Evolutionary conservation across 192 early-diverging fungal species (phyloP).

Genomic region (Backusella luteola): DNA sequence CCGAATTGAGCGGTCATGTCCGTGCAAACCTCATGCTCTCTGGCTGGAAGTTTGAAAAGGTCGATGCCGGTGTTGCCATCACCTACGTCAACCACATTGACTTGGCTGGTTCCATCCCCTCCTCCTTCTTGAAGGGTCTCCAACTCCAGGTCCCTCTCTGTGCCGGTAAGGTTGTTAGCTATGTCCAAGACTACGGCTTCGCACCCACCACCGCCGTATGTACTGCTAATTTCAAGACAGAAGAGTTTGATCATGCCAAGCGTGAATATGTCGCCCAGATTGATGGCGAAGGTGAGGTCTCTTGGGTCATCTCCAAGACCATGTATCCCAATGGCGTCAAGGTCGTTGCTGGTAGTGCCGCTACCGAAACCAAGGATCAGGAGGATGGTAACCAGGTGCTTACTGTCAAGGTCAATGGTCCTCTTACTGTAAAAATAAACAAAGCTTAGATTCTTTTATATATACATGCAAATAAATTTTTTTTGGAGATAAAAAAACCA

Average conservation of each 20-base stretch:
- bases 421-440: slow-evolving; percentile 28
- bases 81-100: slow-evolving; percentile 54
- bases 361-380: slow-evolving; percentile 11
- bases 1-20: slow-evolving; percentile 46
- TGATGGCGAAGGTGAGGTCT: slow-evolving; percentile 25
- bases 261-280: slow-evolving; percentile 33
- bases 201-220: slow-evolving; percentile 40
- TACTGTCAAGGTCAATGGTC: slow-evolving; percentile 21
- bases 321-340: slow-evolving; percentile 53
- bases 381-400: slow-evolving; percentile 15
- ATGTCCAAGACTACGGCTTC: slow-evolving; percentile 44
- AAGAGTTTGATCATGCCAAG: slow-evolving; percentile 40
- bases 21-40: slow-evolving; percentile 48
- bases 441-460: slow-evolving; percentile 19
- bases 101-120: slow-evolving; percentile 50
- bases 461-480: neutral
- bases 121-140: slow-evolving; percentile 44
- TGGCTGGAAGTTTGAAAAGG: slow-evolving; percentile 48
- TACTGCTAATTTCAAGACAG: slow-evolving; percentile 27
- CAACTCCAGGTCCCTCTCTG: slow-evolving; percentile 47
- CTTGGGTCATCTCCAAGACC: slow-evolving; percentile 33
- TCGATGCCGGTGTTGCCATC: slow-evolving; percentile 36
- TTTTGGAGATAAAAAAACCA: neutral
- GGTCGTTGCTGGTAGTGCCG: slow-evolving; percentile 32
- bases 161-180: slow-evolving; percentile 44